Percentiles rank a stretch among this genome's conserved stretches.
Evolutionary conservation across 257 asterid species (phyloP).

Genomic region (Solanum sparsipilum): DNA sequence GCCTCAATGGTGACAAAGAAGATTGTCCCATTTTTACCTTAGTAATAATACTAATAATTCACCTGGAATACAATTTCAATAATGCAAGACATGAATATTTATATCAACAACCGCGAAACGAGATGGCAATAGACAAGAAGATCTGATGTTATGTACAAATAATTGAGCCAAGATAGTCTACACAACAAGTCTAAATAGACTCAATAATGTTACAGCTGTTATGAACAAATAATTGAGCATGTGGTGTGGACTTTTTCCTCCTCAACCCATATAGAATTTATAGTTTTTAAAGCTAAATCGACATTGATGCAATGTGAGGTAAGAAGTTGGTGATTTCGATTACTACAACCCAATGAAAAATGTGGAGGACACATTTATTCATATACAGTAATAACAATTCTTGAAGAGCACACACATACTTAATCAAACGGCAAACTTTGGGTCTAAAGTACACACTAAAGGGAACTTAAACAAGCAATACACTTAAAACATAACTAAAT

Average conservation of each 20-base stretch:
- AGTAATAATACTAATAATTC: neutral
- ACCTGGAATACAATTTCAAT: neutral
- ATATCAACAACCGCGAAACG: neutral
- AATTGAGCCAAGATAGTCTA: neutral
- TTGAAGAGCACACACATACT: neutral
- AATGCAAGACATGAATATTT: neutral
- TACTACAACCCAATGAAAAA: neutral
- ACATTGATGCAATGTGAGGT: neutral
- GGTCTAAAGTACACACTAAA: neutral
- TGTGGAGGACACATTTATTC: neutral
- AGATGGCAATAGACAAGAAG: neutral
- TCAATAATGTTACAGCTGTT: neutral
- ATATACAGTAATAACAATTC: neutral
- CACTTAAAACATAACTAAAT: slow-evolving; percentile 12
- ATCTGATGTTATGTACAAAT: neutral
- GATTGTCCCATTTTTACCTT: neutral
- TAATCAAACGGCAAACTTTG: neutral
- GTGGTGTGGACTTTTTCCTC: neutral
- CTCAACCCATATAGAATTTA: neutral
- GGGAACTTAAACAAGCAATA: slow-evolving; percentile 5
- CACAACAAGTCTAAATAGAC: neutral
- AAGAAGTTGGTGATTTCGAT: neutral
- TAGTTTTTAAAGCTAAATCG: neutral
- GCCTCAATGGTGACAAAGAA: neutral
- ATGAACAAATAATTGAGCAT: neutral